phyloP scores from a whole-genome alignment of 805 yeast species.

The Yarrowia divulgata region DNA sequence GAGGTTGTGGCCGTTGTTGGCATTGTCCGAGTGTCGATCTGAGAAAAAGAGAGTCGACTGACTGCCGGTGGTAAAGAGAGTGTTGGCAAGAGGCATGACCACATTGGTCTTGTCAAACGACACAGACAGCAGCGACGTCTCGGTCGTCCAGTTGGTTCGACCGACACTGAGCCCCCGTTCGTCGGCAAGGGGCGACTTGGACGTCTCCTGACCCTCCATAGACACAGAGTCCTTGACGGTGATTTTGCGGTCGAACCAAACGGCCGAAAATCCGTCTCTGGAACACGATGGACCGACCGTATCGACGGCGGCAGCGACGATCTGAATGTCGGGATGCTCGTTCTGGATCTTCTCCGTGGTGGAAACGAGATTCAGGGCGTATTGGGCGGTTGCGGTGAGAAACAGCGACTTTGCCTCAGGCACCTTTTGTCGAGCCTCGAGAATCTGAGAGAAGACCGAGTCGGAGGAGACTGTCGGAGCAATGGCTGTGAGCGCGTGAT shows the following conservation, averaged over 20 bases:
- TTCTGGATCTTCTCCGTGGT: conserved; percentile 39
- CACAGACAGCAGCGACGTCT: conserved; percentile 40
- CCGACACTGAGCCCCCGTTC: conserved; percentile 40
- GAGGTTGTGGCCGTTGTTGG: conserved; percentile 14
- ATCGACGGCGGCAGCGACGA: conserved; percentile 48
- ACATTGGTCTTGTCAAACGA: conserved; percentile 42
- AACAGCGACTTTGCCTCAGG: conserved; percentile 44
- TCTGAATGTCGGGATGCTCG: conserved; percentile 44
- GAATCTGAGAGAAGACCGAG: background rate
- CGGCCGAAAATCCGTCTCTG: conserved; percentile 47
- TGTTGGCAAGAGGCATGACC: conserved; percentile 49
- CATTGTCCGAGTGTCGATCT: background rate
- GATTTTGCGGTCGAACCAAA: conserved; percentile 42
- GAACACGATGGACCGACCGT: conserved; percentile 49
- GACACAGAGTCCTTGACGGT: conserved; percentile 44
- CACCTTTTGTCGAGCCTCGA: background rate
- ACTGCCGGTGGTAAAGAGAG: conserved; percentile 48
- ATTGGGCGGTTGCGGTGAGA: conserved; percentile 50
- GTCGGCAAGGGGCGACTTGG: conserved; percentile 18
- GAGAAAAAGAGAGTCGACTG: conserved; percentile 41
- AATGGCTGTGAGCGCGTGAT: conserved; percentile 23
- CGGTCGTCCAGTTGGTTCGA: conserved; percentile 41
- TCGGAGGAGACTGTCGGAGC: background rate
- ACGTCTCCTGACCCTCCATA: conserved; percentile 28
- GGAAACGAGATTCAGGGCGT: conserved; percentile 47